phyloP scores from a whole-genome alignment of 805 yeast species.

The Candida easanensis region DNA sequence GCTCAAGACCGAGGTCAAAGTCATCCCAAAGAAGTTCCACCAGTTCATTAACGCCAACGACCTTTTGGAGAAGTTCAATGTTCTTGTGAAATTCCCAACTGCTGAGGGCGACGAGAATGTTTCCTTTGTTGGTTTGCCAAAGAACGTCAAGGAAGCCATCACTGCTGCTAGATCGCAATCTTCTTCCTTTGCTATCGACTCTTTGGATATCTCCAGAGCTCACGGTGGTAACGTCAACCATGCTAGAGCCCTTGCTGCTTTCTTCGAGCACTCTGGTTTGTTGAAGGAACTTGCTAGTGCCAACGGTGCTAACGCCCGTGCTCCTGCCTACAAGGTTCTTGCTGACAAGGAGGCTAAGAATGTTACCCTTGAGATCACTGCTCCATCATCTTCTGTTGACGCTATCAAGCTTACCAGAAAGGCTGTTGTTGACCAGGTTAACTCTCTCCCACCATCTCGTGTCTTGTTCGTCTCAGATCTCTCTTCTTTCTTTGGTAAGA shows the following conservation, averaged over 20 bases:
- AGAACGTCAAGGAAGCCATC: slow-evolving; percentile 59
- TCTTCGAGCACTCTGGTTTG: slow-evolving; percentile 51
- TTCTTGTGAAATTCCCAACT: slow-evolving; percentile 54
- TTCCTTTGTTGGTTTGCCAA: slow-evolving; percentile 61
- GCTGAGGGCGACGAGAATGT: slow-evolving; percentile 46
- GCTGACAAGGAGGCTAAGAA: slow-evolving; percentile 36
- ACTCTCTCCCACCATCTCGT: slow-evolving; percentile 65
- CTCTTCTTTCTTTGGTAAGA: slow-evolving; percentile 54
- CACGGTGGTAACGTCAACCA: slow-evolving; percentile 79
- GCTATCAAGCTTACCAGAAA: slow-evolving; percentile 65
- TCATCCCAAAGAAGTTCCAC: slow-evolving; percentile 68
- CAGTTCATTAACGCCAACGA: slow-evolving; percentile 59
- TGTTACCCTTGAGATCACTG: slow-evolving; percentile 63
- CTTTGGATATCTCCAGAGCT: slow-evolving; percentile 82
- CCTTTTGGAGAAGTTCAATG: slow-evolving; percentile 52
- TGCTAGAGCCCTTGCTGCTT: slow-evolving; percentile 71
- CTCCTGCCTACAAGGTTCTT: slow-evolving; percentile 47
- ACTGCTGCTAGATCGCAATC: slow-evolving; percentile 58
- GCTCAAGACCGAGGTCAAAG: slow-evolving; percentile 51
- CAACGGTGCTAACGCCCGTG: slow-evolving; percentile 43
- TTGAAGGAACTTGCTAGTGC: slow-evolving; percentile 41
- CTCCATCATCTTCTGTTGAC: slow-evolving; percentile 42
- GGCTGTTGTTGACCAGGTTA: slow-evolving; percentile 69
- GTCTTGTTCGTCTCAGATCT: slow-evolving; percentile 60
- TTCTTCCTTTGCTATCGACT: slow-evolving; percentile 55